Base-by-base conservation (phyloP, 2,329 filamentous ascomycete species). In the Trichocomaceae sp. region DNA sequence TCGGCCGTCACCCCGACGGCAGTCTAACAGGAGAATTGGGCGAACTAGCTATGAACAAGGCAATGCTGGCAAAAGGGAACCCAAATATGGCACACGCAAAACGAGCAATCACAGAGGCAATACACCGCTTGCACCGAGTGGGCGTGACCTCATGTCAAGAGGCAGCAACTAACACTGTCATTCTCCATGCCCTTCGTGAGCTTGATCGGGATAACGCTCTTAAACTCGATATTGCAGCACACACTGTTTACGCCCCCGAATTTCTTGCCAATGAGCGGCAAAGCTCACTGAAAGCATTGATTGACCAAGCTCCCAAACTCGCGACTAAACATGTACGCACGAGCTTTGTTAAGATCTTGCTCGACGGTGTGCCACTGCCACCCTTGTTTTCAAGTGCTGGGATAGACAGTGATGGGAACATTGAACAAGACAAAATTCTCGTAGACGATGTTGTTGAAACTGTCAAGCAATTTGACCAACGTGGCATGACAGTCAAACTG, bases 121-220 rank as follows among this genome's bases (percentile, higher is more conserved):
- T 66, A 22, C 51, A 46, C 6, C 57, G 61, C 33, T 60, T 62
- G 3, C 66, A 67, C 42, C 59, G 57, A 22, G 62, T 58, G 3
- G 67, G 66, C 2, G 64, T 69, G 6, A 69, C 67, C 1, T 65
- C 62, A n/a, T 62, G 60, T 23, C 67, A 69, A 56, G 67, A 69
- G 54, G 66, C 67, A 22, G 62, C 62, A 6, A 60, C 64, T 1
- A 69, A 67, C 29, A 63, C 64, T 1, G 35, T 62, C 1, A 56
- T 64, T 19, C 50, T 70, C 5, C 56, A 63, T 20, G 66, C 62
- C 0, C 29, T 69, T 20, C 53, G 54, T 3, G 64, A 67, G 47
- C 54, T 68, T 26, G 66, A 69, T 31, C 37, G 44, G 6, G 61
- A 64, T 15, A 56, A 60, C n/a, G 53, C 47, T 0, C 47, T 69